Conservation (phyloP, 2,329 filamentous ascomycete species). For the Microthyrium microscopicum region DNA sequence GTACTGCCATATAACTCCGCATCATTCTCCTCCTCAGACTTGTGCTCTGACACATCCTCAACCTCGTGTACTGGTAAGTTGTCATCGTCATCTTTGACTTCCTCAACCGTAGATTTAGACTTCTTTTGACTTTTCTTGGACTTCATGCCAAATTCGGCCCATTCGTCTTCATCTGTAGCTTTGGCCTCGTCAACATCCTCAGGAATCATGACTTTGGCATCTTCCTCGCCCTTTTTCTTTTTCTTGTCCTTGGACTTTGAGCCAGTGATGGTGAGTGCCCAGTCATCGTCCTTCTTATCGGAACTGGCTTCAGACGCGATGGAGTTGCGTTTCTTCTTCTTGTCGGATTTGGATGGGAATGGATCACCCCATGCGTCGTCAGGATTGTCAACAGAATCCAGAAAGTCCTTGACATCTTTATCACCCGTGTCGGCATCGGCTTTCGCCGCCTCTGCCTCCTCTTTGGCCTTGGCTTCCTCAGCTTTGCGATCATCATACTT, state of each 20-base stretch:
- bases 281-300: constrained; percentile 12
- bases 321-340: constrained; percentile 22
- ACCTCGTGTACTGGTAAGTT: neutral
- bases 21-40: constrained; percentile 16
- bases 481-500: constrained; percentile 3
- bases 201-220: constrained; percentile 22
- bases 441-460: constrained; percentile 8
- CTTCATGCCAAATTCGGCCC: constrained; percentile 1
- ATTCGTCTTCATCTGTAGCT: constrained; percentile 32
- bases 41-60: neutral
- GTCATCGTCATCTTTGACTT: too few species aligned
- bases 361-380: constrained; percentile 6
- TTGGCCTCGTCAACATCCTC: constrained; percentile 34
- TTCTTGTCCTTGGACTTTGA: constrained; percentile 5
- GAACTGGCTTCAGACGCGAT: constrained; percentile 15
- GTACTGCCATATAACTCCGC: too few species aligned
- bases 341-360: constrained; percentile 25
- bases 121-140: too few species aligned
- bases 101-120: constrained; percentile 16
- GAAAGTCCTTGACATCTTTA: constrained; percentile 3
- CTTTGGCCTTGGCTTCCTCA: constrained; percentile 2
- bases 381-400: constrained; percentile 7
- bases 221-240: constrained; percentile 9
- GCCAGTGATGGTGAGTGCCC: neutral
- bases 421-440: constrained; percentile 1